Conservation (phyloP, 73 alveolate genomes). For the Tetrahymena malaccensis region DNA sequence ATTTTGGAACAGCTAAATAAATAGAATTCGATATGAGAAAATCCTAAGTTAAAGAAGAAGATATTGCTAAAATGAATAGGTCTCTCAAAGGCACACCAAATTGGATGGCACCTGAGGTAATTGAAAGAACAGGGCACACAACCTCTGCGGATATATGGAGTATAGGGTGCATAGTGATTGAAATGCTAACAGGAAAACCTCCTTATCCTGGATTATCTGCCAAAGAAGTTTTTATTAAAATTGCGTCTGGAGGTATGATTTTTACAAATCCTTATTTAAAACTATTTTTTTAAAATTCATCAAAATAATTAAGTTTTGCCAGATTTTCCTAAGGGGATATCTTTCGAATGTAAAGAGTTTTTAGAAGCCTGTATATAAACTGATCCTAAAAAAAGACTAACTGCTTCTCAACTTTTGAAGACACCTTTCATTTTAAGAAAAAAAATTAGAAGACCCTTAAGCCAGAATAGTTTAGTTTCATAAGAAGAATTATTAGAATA, state of each 20-base stretch:
- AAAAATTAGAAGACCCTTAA: background rate
- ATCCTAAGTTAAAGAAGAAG: background rate
- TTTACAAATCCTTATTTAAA: background rate
- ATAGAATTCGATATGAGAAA: conserved; percentile 2
- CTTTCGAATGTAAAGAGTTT: background rate
- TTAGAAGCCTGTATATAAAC: background rate
- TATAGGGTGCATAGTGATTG: conserved; percentile 85
- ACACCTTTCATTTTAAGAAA: background rate
- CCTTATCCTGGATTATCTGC: conserved; percentile 50
- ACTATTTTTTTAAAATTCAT: background rate
- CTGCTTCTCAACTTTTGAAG: background rate
- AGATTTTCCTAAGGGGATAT: background rate
- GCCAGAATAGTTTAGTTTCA: background rate
- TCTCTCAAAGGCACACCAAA: conserved; percentile 87
- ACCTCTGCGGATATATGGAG: conserved; percentile 90
- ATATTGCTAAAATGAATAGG: conserved; percentile 42
- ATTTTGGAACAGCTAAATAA: conserved; percentile 60
- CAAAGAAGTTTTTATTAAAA: background rate
- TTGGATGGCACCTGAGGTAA: conserved; percentile 98
- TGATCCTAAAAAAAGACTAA: background rate
- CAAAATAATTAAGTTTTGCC: background rate
- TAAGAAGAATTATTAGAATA: background rate
- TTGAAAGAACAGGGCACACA: conserved; percentile 60
- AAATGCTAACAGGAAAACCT: conserved; percentile 86
- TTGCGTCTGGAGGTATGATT: background rate